A percentile compares a stretch with the other conserved stretches of the same genome.
Evolutionary conservation across 1,139 yeast genomes (phyloP).

Genomic region (Saccharomycopsis phalli): DNA sequence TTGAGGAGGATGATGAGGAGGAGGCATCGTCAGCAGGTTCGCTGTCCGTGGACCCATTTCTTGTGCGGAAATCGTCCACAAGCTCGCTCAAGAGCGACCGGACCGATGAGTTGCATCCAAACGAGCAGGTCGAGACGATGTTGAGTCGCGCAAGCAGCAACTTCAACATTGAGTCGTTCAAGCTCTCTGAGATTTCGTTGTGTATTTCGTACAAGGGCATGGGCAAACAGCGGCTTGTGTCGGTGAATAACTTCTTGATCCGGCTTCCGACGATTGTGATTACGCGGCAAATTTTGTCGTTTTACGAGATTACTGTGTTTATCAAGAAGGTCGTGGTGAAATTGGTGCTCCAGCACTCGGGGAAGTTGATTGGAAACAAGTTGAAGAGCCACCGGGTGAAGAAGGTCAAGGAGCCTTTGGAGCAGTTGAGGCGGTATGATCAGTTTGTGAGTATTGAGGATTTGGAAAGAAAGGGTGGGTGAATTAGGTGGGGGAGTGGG

Average conservation of each 20-base stretch:
- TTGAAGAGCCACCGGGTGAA: conserved; percentile 31
- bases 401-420: conserved; percentile 9
- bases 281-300: conserved; percentile 67
- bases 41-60: background rate
- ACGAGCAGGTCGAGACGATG: conserved; percentile 42
- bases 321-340: conserved; percentile 62
- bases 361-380: conserved; percentile 73
- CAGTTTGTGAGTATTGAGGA: conserved; percentile 13
- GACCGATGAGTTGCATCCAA: conserved; percentile 17
- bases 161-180: conserved; percentile 53
- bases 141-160: conserved; percentile 58
- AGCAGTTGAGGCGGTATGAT: conserved; percentile 12
- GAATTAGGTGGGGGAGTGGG: background rate
- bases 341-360: conserved; percentile 64
- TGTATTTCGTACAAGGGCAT: conserved; percentile 73
- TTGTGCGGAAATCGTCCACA: background rate
- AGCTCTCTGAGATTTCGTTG: conserved; percentile 44
- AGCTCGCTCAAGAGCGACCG: background rate
- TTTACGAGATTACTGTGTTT: conserved; percentile 57
- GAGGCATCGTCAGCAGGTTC: background rate
- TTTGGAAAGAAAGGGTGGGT: conserved; percentile 4
- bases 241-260: conserved; percentile 61
- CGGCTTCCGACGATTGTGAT: conserved; percentile 59
- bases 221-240: conserved; percentile 54
- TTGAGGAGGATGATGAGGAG: conserved; percentile 21